Base-by-base conservation (phyloP, 2,329 filamentous ascomycete species). In the Hypoxylon sp. region DNA sequence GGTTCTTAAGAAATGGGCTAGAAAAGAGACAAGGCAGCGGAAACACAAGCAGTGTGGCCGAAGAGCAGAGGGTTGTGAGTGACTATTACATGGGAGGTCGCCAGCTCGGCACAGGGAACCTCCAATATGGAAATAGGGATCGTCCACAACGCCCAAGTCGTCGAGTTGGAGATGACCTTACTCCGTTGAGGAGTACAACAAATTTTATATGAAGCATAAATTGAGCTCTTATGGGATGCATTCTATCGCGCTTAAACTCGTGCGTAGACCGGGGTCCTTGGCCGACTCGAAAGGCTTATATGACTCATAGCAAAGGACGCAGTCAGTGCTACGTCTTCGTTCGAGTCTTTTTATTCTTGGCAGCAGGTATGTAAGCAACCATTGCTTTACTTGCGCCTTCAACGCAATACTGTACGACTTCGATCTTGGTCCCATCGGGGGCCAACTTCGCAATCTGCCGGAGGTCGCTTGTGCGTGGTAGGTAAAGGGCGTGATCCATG, bases 361-460 rank as follows among this genome's bases (percentile, higher is more conserved):
- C 53, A 4, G 75, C 76, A 6, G 87, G 86, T 21, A 90, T 81
- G 73, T 89, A 91, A 30, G 86, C 88, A n/a, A 89, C 88, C 78
- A 91, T 80, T 59, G 91, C 92, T 80, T 98, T 98, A 79, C 94
- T 98, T 5, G 92, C 92, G 11, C 94, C 93, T 73, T 92, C 86
- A 82, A 97, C 93, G 76, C 94, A 97, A 78, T 98, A 98, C 81
- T 99, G 96, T 52, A 93, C 88, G 25, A 95, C 90, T 48, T 91
- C 88, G 17, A 93, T 83, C 80, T 91, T 92, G 23, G 78, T 65
- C 3, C 59, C 72, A n/a, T 75, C 64, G 3, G 83, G 82, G 0
- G 81, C 82, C 32, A 90, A 75, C 70, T 79, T 84, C 3, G 93
- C 92, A 68, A 97, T 85, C 79, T 97, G 94, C 55, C 89, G 86